A percentile compares a stretch with the other conserved stretches of the same genome.
Conservation (phyloP, 108 stramenopile genomes). For the Thalassiosira profunda region DNA sequence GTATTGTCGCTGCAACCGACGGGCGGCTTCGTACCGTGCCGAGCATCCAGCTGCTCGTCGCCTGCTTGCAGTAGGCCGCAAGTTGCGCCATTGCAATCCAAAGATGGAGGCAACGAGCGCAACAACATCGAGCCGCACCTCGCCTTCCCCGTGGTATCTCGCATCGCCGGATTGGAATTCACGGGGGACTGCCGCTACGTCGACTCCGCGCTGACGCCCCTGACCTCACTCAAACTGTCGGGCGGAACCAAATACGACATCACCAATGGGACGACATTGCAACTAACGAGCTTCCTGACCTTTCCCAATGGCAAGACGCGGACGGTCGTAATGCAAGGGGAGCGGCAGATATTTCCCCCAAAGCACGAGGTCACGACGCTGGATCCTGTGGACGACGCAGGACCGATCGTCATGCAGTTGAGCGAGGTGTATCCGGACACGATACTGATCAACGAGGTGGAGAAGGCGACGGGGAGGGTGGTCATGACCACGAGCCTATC, state of each 20-base stretch:
- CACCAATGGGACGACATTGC: not conserved
- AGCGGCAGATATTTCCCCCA: too few species aligned
- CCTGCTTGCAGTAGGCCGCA: too few species aligned
- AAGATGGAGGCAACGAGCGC: too few species aligned
- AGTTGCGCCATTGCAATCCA: too few species aligned
- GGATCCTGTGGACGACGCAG: slow-evolving; percentile 2
- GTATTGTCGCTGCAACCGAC: too few species aligned
- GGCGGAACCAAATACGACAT: slow-evolving; percentile 35
- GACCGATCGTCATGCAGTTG: slow-evolving; percentile 22
- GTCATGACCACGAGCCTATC: slow-evolving; percentile 38
- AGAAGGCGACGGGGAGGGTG: slow-evolving; percentile 18
- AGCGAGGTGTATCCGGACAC: slow-evolving; percentile 36
- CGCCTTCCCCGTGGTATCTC: slow-evolving; percentile 34
- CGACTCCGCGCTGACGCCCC: slow-evolving; percentile 10
- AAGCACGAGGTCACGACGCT: slow-evolving; percentile 9
- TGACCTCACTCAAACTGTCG: slow-evolving; percentile 8
- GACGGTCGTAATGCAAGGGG: slow-evolving; percentile 14
- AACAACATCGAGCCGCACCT: too few species aligned
- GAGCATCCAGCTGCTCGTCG: too few species aligned
- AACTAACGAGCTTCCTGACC: slow-evolving; percentile 9
- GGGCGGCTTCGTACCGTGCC: too few species aligned
- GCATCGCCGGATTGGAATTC: slow-evolving; percentile 29
- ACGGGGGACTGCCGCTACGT: slow-evolving; percentile 32
- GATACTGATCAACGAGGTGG: slow-evolving; percentile 34
- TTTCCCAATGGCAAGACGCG: slow-evolving; percentile 22